These are phyloP conservation scores for Coniochaeta sp. DNA, from an alignment of 2,329 filamentous ascomycete species.

Conservation along the genomic window DNA sequence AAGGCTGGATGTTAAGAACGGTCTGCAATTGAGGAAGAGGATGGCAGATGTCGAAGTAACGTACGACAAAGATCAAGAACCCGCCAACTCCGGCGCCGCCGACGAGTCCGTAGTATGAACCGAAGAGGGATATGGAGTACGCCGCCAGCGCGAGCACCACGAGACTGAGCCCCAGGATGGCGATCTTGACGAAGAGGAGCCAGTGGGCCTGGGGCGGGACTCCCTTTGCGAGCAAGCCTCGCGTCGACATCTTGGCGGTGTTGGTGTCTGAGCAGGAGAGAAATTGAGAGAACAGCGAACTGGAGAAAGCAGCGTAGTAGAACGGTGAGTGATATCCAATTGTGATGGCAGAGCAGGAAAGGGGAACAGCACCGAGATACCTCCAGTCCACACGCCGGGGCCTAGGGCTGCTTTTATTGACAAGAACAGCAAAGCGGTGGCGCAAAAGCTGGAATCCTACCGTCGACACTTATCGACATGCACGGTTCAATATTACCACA, in stretches of 20 bases:
- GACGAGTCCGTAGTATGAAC: constrained; percentile 5
- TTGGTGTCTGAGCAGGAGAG: no score
- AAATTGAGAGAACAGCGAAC: not conserved
- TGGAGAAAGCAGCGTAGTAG: not conserved
- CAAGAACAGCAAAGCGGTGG: not conserved
- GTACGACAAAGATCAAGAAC: constrained; percentile 40
- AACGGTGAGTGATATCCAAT: not conserved
- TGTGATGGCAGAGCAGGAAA: not conserved
- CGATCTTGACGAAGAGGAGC: constrained; percentile 28
- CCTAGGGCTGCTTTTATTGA: not conserved
- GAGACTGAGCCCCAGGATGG: constrained; percentile 30
- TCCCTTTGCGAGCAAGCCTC: constrained; percentile 27
- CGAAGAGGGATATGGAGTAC: constrained; percentile 29
- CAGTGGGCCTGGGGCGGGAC: constrained; percentile 27
- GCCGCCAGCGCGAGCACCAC: constrained; percentile 31
- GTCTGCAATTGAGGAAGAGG: constrained; percentile 10
- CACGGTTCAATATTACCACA: not conserved
- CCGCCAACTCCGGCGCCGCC: constrained; percentile 24
- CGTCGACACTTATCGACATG: not conserved
- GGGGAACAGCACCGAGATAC: not conserved
- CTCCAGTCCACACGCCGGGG: not conserved
- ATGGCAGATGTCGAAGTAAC: constrained; percentile 10
- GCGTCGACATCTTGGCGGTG: not conserved
- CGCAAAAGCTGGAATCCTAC: not conserved
- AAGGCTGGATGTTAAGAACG: constrained; percentile 7